Percentiles rank a stretch among this genome's conserved stretches.
Conservation (phyloP, 108 stramenopile species). For the Aureococcus anophagefferens region DNA sequence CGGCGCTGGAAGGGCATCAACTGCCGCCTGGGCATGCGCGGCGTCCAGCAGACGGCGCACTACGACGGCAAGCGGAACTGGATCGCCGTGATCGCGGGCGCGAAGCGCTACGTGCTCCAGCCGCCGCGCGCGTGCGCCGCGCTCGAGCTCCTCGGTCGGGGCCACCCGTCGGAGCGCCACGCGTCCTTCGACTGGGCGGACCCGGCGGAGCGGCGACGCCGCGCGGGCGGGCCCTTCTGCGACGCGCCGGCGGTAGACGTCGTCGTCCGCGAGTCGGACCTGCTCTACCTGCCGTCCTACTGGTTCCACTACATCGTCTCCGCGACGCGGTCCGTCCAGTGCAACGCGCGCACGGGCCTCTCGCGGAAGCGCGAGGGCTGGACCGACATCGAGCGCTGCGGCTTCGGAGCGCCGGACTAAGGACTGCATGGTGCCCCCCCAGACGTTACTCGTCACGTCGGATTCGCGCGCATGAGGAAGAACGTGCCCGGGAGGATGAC, state of each 20-base stretch:
- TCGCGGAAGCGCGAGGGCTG: too few relatives aligned
- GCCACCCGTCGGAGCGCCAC: constrained; percentile 74
- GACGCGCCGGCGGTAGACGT: constrained; percentile 70
- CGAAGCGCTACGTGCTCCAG: constrained; percentile 72
- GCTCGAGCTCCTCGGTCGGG: constrained; percentile 63
- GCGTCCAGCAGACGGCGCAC: constrained; percentile 81
- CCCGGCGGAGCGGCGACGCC: constrained; percentile 60
- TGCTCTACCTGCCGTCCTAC: constrained; percentile 79
- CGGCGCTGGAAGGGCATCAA: too few relatives aligned
- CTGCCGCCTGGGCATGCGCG: constrained; percentile 88
- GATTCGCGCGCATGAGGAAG: too few relatives aligned
- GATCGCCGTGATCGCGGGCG: constrained; percentile 66
- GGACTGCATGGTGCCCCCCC: too few relatives aligned
- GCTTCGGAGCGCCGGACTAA: too few relatives aligned
- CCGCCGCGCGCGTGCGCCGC: constrained; percentile 74
- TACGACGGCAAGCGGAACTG: constrained; percentile 87
- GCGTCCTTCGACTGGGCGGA: constrained; percentile 77
- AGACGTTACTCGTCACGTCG: too few relatives aligned
- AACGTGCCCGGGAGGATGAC: too few relatives aligned
- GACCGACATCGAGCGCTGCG: too few relatives aligned
- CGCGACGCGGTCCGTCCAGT: too few relatives aligned
- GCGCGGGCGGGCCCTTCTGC: constrained; percentile 57
- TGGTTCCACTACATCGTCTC: constrained; percentile 94
- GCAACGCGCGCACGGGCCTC: too few relatives aligned
- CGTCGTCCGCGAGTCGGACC: constrained; percentile 85